A percentile compares a stretch with the other conserved stretches of the same genome.
Evolutionary conservation across 163 green algal species (phyloP).

Genomic region (Chlorella variabilis): DNA sequence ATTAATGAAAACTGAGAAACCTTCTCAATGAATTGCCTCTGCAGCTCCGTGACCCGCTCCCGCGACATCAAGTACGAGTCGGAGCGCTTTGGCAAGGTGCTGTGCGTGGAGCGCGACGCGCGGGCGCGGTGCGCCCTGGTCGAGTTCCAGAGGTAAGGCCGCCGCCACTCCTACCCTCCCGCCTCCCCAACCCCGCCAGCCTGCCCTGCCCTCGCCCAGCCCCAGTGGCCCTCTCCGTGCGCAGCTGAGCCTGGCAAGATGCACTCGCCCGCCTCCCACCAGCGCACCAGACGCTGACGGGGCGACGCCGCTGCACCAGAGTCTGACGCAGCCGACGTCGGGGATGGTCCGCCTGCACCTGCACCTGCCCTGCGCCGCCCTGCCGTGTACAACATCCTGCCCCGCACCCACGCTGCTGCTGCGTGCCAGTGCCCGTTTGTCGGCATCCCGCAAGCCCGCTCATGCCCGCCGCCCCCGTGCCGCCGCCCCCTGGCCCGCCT

Average conservation of each 20-base stretch:
- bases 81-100: constrained; percentile 10
- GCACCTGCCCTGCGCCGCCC: not conserved
- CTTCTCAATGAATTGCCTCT: too few relatives aligned
- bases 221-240: not conserved
- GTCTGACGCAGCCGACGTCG: not conserved
- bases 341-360: not conserved
- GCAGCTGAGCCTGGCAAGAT: constrained; percentile 3
- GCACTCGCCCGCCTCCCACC: not conserved
- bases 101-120: constrained; percentile 43
- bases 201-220: too few relatives aligned
- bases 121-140: constrained; percentile 33
- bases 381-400: too few relatives aligned
- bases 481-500: not conserved
- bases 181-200: not conserved
- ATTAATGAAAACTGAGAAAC: too few relatives aligned
- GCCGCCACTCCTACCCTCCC: too few relatives aligned
- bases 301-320: not conserved
- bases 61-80: constrained; percentile 27
- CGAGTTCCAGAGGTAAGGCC: constrained; percentile 42
- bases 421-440: not conserved
- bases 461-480: not conserved
- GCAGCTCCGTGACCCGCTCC: constrained; percentile 4
- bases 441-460: not conserved
- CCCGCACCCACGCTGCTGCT: too few relatives aligned
- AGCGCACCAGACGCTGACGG: not conserved